These are phyloP conservation scores for Tolypocladium pustulatum DNA, from an alignment of 2,329 filamentous ascomycete species.

Conservation along the genomic window DNA sequence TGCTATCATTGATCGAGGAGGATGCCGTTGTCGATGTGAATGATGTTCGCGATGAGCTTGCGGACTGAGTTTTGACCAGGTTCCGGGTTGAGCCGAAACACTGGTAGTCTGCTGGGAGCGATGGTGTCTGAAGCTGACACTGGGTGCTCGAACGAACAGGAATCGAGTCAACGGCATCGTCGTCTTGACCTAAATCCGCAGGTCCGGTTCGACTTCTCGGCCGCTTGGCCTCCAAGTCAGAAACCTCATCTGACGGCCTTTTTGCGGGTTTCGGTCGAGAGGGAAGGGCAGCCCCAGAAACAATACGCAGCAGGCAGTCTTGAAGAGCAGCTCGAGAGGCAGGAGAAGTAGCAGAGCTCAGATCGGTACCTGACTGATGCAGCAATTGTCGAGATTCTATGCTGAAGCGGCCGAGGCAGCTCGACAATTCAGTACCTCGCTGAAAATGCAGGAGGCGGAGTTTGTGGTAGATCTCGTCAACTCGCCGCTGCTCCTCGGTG, in stretches of 20 bases:
- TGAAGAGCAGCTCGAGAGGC: constrained; percentile 14
- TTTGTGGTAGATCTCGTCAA: constrained; percentile 12
- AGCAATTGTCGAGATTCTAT: constrained; percentile 2
- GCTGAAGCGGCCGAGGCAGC: constrained; percentile 12
- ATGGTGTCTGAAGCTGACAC: background rate
- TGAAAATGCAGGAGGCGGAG: constrained; percentile 12
- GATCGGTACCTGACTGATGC: background rate
- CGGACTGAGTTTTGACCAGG: background rate
- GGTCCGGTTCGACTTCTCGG: background rate
- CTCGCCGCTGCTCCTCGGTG: constrained; percentile 12
- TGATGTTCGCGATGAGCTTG: background rate
- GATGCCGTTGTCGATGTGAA: constrained; percentile 3
- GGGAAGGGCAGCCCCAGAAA: constrained; percentile 1
- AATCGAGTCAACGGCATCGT: constrained; percentile 4
- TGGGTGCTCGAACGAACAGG: constrained; percentile 5
- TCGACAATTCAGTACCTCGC: constrained; percentile 7
- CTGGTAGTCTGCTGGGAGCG: background rate
- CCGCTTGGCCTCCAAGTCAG: constrained; percentile 4
- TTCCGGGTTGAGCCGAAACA: background rate
- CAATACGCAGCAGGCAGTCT: constrained; percentile 10
- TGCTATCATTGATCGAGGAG: constrained; percentile 7
- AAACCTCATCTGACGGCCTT: constrained; percentile 11
- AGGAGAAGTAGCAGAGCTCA: background rate
- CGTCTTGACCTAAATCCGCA: background rate
- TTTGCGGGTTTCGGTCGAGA: constrained; percentile 7